These are phyloP conservation scores for Kitagawia praeruptora DNA, from an alignment of 129 eudicot species.

Conservation along the genomic window DNA sequence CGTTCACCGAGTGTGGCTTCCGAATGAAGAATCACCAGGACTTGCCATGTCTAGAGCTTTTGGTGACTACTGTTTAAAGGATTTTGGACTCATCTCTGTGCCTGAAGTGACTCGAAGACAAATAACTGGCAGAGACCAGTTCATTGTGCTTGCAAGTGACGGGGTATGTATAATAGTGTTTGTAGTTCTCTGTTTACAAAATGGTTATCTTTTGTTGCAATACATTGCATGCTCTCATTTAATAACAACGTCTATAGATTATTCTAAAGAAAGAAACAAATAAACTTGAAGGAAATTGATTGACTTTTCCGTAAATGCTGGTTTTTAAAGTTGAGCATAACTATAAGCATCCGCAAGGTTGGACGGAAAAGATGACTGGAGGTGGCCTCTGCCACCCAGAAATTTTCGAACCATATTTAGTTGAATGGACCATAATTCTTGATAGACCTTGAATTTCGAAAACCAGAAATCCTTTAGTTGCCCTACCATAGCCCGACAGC, in stretches of 20 bases:
- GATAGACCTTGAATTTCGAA: background rate
- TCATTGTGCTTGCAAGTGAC: slow-evolving; percentile 78
- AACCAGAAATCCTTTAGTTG: background rate
- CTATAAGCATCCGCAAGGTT: background rate
- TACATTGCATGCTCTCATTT: background rate
- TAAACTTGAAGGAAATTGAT: background rate
- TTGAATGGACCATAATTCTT: background rate
- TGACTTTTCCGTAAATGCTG: background rate
- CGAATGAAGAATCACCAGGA: slow-evolving; percentile 74
- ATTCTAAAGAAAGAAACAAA: background rate
- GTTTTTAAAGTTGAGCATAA: background rate
- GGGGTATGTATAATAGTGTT: slow-evolving; percentile 48
- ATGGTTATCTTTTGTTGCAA: background rate
- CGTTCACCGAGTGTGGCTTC: slow-evolving; percentile 81
- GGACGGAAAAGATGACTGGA: background rate
- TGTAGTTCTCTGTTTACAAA: background rate
- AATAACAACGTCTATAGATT: background rate
- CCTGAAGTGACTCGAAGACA: slow-evolving; percentile 78
- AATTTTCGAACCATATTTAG: background rate
- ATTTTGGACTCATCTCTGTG: slow-evolving; percentile 81
- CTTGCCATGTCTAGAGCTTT: slow-evolving; percentile 94
- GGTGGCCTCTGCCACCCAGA: background rate
- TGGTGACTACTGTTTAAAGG: slow-evolving; percentile 79
- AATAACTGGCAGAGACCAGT: slow-evolving; percentile 62
- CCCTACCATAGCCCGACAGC: background rate